Conservation (phyloP, 805 yeast species). For the Monosporozyma servazzii region DNA sequence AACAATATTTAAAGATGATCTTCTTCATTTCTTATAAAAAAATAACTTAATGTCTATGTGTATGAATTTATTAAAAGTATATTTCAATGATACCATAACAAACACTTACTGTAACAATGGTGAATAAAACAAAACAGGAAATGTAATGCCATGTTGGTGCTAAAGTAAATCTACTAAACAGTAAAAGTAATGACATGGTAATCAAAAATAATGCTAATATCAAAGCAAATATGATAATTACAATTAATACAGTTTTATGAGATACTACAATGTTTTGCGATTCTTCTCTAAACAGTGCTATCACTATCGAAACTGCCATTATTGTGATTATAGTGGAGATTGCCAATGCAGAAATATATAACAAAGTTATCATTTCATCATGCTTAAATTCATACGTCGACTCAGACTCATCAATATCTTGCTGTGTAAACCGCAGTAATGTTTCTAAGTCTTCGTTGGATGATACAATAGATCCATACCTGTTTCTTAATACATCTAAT, state of each 20-base stretch:
- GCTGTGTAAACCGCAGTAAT: slow-evolving; percentile 11
- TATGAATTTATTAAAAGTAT: neutral
- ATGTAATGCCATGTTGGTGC: slow-evolving; percentile 30
- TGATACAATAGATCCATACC: slow-evolving; percentile 1
- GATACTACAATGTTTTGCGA: slow-evolving; percentile 14
- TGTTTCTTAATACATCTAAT: neutral
- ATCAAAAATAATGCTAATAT: slow-evolving; percentile 20
- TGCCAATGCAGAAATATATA: slow-evolving; percentile 20
- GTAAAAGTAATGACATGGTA: slow-evolving; percentile 15
- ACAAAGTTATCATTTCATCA: slow-evolving; percentile 25
- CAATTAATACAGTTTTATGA: slow-evolving; percentile 12
- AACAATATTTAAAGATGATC: neutral
- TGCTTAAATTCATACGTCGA: slow-evolving; percentile 24
- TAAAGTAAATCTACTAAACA: slow-evolving; percentile 24
- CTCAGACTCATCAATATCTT: slow-evolving; percentile 18
- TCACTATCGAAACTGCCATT: slow-evolving; percentile 20
- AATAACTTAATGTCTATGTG: neutral
- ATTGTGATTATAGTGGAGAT: slow-evolving; percentile 23
- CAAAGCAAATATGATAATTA: slow-evolving; percentile 17
- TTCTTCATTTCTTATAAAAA: neutral
- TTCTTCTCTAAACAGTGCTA: slow-evolving; percentile 19
- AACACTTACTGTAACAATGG: slow-evolving; percentile 21
- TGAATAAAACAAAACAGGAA: slow-evolving; percentile 19
- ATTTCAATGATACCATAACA: slow-evolving; percentile 27
- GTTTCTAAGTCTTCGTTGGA: slow-evolving; percentile 13